Base-by-base conservation (phyloP, 2,329 filamentous ascomycete species). In the Aspergillus uvarum region DNA sequence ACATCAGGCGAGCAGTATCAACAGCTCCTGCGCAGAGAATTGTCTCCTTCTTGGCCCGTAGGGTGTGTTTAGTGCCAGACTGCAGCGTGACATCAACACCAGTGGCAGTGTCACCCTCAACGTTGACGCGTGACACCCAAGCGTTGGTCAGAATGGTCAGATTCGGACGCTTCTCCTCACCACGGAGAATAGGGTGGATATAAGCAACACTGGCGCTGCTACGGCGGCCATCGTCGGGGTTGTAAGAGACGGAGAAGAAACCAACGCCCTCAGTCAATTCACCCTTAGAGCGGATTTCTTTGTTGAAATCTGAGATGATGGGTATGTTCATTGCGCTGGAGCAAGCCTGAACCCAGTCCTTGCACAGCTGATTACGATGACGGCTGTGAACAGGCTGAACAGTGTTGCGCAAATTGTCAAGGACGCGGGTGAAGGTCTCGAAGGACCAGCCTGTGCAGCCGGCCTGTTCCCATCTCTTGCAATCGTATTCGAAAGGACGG, bases 211-310 rank as follows among this genome's bases (percentile, higher is more conserved):
- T 92, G 61, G 92, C 92, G 73, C 89, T 93, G 80, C 89, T 94
- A 64, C 92, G 87, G 68, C 86, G 85, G 71, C 92, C 91, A 70
- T 92, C 88, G 70, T 96, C 92, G 2, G 92, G 92, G 80, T 96
- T 96, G 80, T 96, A 96, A 42, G 90, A 88, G 67, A 96, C 87
- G 65, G 89, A 92, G 82, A 96, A 94, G 83, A 96, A 96, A 58
- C 92, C 92, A 29, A 95, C 90, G 52, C 89, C 89, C 69, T 89
- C 82, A 65, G 86, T 87, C 65, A 96, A 79, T 49, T 87, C 82
- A 59, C 92, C 92, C 54, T 83, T 89, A 65, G 85, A 81, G 62
- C 84, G 84, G 74, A 96, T 96, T 74, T 93, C 86, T 69, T 88
- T 82, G 82, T 96, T 96, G 83, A 96, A 96, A 80, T 96, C 90